phyloP scores from a whole-genome alignment of 2,329 filamentous ascomycete species.

The Epichloe scottii region DNA sequence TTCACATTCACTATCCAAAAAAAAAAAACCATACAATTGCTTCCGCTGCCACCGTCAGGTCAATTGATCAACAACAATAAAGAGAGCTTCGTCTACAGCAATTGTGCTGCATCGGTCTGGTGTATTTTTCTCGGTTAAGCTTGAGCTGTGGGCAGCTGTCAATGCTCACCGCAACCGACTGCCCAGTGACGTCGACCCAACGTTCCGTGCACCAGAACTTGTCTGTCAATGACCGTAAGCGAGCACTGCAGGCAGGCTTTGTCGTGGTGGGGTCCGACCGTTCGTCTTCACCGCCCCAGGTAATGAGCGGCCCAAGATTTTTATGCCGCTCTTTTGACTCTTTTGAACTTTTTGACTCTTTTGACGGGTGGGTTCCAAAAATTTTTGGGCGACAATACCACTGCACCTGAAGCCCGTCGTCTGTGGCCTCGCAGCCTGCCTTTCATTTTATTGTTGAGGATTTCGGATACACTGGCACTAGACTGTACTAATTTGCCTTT shows the following conservation, averaged over 20 bases:
- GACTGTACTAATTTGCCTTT: background rate
- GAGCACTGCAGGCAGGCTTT: background rate
- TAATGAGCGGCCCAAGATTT: conserved; percentile 13
- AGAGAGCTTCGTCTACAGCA: background rate
- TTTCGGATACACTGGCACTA: background rate
- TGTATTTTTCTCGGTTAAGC: background rate
- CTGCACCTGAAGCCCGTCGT: background rate
- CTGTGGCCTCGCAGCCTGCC: background rate
- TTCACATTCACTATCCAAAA: no score
- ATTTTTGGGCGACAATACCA: conserved; percentile 17
- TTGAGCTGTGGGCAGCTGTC: conserved; percentile 3
- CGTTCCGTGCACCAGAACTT: background rate
- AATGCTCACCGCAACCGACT: background rate
- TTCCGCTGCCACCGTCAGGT: no score
- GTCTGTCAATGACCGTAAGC: no score
- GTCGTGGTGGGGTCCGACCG: conserved; percentile 7
- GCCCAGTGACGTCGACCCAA: conserved; percentile 3
- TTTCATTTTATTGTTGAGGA: background rate
- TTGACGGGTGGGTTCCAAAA: conserved; percentile 13
- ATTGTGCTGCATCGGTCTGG: background rate
- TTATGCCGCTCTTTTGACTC: conserved; percentile 13
- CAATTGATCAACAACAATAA: no score
- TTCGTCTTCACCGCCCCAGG: conserved; percentile 16
- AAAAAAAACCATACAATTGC: no score
- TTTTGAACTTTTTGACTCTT: conserved; percentile 4